Evolutionary conservation across 1,284 basidiomycete species (phyloP), one percentile per base, ranked within the genome.

Genomic region (Marasmius tenuissimus): DNA sequence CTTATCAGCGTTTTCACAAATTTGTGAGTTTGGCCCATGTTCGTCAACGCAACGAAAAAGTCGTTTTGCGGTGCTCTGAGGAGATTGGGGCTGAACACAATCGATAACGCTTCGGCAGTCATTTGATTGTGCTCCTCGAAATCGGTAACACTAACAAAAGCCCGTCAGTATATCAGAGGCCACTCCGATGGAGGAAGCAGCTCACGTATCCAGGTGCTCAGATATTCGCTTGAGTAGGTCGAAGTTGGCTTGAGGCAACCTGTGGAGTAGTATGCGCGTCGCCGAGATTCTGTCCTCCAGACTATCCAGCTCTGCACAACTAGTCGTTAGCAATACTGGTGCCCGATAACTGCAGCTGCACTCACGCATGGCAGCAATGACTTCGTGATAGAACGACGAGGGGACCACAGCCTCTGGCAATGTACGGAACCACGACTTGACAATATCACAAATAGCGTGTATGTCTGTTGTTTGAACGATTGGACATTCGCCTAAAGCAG

Each of bases 41-140:
- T 92, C 61, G 86, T 82, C 67, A 94, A 81, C 67, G 91, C 87
- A 71, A 88, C 79, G 10, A 82, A 83, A 72, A 92, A 87, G 68
- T 92, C 88, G 65, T 90, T 89, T 68, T 86, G 85, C 14, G 86
- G 88, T 1, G 86, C 85, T 38, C 86, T 84, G 57, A 88, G 72
- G 59, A 94, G 74, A 68, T 92, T 92, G 1, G 91, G 92, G 63
- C 90, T 91, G 73, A 93, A 93, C 22, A 93, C 90, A 53, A 92
- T 93, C 0, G 92, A 88, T 3, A 94, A 78, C 6, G 89, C 88
- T 66, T 92, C 88, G 0, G 91, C 86, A 1, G 89, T 92, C 92
- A 94, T 94, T 64, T 94, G 90, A 68, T 94, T 94, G 54, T 87
- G 82, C 62, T 92, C 90, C 70, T 94, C 92, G 71, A 83, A 92